Percentiles rank a stretch among this genome's conserved stretches.
phyloP scores from a whole-genome alignment of 1,284 basidiomycete genomes.

The Kalmanozyma brasiliensis region DNA sequence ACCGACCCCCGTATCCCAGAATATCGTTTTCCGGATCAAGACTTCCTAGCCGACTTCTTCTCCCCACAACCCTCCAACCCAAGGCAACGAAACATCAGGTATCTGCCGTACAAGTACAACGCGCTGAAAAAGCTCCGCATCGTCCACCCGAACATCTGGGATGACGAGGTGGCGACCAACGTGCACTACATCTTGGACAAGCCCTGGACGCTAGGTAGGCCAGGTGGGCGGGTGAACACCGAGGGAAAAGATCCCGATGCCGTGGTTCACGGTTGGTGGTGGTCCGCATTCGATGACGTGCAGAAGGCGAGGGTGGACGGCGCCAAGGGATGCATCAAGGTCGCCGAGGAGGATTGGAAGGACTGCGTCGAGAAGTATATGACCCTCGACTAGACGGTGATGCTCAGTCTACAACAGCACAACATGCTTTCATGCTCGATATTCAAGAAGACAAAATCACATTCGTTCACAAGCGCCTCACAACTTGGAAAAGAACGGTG shows the following conservation, averaged over 20 bases:
- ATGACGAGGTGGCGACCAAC: conserved; percentile 76
- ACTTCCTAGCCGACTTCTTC: conserved; percentile 85
- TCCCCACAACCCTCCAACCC: conserved; percentile 52
- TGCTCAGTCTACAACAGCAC: not conserved
- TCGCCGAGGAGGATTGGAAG: conserved; percentile 22
- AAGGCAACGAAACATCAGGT: conserved; percentile 73
- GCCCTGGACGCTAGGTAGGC: conserved; percentile 52
- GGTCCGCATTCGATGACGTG: conserved; percentile 44
- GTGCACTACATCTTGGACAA: conserved; percentile 63
- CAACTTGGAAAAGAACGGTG: no score
- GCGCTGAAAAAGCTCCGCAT: conserved; percentile 81
- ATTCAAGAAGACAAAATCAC: no score
- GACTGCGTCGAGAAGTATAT: conserved; percentile 41
- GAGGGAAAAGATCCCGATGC: conserved; percentile 32
- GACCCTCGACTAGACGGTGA: conserved; percentile 14
- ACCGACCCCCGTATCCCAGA: conserved; percentile 77
- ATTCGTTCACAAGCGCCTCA: no score
- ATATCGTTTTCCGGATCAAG: conserved; percentile 91
- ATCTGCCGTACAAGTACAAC: conserved; percentile 84
- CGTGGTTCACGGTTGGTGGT: conserved; percentile 59
- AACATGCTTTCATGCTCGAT: conserved; percentile 7
- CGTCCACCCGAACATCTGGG: conserved; percentile 79
- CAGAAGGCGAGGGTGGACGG: not conserved
- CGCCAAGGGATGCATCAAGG: not conserved
- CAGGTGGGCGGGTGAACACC: conserved; percentile 8